These are phyloP conservation scores for Leucosporidium scottii DNA, from an alignment of 768 basidiomycete species.

Conservation along the genomic window DNA sequence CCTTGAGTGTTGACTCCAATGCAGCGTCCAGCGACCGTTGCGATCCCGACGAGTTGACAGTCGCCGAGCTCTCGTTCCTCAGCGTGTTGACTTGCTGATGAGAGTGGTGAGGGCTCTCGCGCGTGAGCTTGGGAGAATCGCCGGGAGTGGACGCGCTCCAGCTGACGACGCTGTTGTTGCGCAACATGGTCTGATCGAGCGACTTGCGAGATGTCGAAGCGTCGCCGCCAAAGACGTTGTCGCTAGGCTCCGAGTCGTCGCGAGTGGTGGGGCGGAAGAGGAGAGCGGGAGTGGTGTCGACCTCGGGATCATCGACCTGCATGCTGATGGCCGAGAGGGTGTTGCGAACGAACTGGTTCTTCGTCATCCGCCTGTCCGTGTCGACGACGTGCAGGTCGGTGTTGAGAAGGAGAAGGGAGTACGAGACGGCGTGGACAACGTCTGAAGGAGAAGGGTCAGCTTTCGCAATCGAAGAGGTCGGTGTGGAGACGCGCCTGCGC, in stretches of 20 bases:
- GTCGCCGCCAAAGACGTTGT: slow-evolving; percentile 6
- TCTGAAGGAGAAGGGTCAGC: slow-evolving; percentile 68
- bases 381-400: slow-evolving; percentile 97
- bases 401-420: slow-evolving; percentile 86
- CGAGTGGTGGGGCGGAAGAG: not conserved
- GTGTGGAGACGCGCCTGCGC: slow-evolving; percentile 57
- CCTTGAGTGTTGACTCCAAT: slow-evolving; percentile 80
- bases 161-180: not conserved
- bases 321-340: slow-evolving; percentile 66
- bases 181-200: slow-evolving; percentile 2
- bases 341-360: slow-evolving; percentile 82
- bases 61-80: slow-evolving; percentile 14
- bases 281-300: not conserved
- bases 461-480: slow-evolving; percentile 44
- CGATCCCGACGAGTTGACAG: slow-evolving; percentile 7
- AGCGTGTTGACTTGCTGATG: slow-evolving; percentile 46
- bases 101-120: not conserved
- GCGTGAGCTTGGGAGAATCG: slow-evolving; percentile 1
- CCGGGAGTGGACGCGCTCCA: not conserved
- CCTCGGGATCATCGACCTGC: slow-evolving; percentile 46
- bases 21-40: slow-evolving; percentile 51
- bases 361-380: slow-evolving; percentile 78
- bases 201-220: slow-evolving; percentile 5
- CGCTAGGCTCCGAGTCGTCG: not conserved
- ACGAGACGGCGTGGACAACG: slow-evolving; percentile 89